Percentiles rank a stretch among this genome's conserved stretches.
Conservation (phyloP, 768 basidiomycete genomes). For the Hirschioporus abietinus region DNA sequence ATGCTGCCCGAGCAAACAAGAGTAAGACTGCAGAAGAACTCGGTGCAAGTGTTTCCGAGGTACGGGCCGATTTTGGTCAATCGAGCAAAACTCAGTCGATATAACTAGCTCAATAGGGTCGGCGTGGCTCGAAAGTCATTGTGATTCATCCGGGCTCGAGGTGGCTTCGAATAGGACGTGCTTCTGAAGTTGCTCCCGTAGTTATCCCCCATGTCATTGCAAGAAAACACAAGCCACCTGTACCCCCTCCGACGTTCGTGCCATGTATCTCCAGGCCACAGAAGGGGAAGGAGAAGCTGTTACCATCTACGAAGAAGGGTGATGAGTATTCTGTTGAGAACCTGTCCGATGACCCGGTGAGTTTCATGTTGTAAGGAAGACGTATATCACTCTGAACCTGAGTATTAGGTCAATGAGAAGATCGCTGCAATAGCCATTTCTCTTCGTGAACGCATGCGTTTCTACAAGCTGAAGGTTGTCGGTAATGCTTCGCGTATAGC, state of each 20-base stretch:
- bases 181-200: constrained; percentile 71
- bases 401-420: constrained; percentile 64
- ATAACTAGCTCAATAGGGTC: constrained; percentile 28
- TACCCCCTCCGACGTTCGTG: constrained; percentile 38
- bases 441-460: constrained; percentile 77
- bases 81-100: constrained; percentile 18
- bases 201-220: constrained; percentile 69
- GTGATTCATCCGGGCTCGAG: constrained; percentile 80
- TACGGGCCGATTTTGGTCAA: constrained; percentile 7
- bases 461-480: constrained; percentile 76
- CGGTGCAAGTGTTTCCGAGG: constrained; percentile 21
- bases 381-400: neutral
- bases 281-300: constrained; percentile 25
- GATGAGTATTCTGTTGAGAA: constrained; percentile 48
- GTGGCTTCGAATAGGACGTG: constrained; percentile 66
- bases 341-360: constrained; percentile 59
- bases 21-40: constrained; percentile 46
- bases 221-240: constrained; percentile 45
- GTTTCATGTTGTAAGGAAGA: constrained; percentile 17
- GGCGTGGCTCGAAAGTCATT: constrained; percentile 73
- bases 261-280: constrained; percentile 54
- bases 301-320: constrained; percentile 22
- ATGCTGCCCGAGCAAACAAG: constrained; percentile 37
- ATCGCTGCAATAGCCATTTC: constrained; percentile 66
- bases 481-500: constrained; percentile 66